Evolutionary conservation across 108 stramenopile species (phyloP), one percentile per base, ranked within the genome.

Genomic region (Thalassiosira profunda): DNA sequence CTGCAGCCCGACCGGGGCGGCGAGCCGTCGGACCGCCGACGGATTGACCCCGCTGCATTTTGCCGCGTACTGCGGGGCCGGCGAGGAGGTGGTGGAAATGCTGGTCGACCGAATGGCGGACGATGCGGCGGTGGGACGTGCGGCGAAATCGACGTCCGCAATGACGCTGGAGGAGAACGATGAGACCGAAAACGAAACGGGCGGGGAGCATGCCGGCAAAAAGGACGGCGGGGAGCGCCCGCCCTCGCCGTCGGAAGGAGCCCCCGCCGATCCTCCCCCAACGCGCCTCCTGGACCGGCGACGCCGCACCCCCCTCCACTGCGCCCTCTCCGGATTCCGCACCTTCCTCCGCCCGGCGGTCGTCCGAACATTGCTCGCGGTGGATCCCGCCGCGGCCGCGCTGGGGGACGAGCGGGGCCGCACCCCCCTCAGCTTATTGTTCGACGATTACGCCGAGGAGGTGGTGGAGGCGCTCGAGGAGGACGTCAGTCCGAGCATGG

Each of bases 371-470:
- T 40, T 84, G 23, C 37, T 83, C 1, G 43, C 75, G 48, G 68
- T 65, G 1, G 76, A 79, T 67, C 75, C 79, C 2, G 42, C 65
- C 6, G 67, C 70, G 23, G 70, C 79, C 5, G 77, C 66, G 0
- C 38, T 74, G 44, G 41, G 42, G 8, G 83, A 84, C 36, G 83
- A 84, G 64, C 51, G 79, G 20, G 72, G 77, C 2, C 54, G 83
- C 4, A 81, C 83, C 14, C 76, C 83, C 0, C 38, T 84, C 2
- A 70, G 49, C 37, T 43, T 84, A 17, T 38, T 84, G 4, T 63
- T 80, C 34, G 83, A 84, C 38, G 83, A 80, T 72, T 84, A 84
- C 37, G 76, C 72, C 25, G 79, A 84, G 45, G 83, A 84, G 51
- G 40, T 84, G 35, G 71, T 80, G 58, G 83, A 84, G 29, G 74